Percentiles rank a stretch among this genome's conserved stretches.
These are phyloP conservation scores for Colletotrichum cereale DNA, from an alignment of 2,329 filamentous ascomycete genomes.

Conservation along the genomic window DNA sequence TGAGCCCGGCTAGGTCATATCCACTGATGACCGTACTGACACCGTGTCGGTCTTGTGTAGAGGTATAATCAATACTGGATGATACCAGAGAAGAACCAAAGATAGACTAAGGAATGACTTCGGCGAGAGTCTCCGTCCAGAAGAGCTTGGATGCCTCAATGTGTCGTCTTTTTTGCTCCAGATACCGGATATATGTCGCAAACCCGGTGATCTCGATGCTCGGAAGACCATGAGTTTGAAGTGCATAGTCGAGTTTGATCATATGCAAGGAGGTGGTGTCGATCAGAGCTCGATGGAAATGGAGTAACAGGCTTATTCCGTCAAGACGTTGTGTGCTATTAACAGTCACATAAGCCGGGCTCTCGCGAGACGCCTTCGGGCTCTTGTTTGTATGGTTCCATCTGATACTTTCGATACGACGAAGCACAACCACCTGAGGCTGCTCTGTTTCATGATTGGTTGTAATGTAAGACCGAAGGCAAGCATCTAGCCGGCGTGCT, in stretches of 20 bases:
- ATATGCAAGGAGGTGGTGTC: conserved; percentile 14
- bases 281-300: conserved; percentile 14
- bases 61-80: neutral
- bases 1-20: neutral
- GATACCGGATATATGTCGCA: neutral
- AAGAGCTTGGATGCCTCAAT: neutral
- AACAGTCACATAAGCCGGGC: conserved; percentile 1
- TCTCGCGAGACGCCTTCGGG: neutral
- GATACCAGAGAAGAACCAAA: neutral
- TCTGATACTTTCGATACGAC: conserved; percentile 6
- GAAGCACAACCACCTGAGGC: neutral
- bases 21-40: conserved; percentile 5
- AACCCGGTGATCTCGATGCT: conserved; percentile 3
- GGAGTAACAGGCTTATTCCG: neutral
- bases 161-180: neutral
- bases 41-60: neutral
- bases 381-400: neutral
- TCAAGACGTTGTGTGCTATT: neutral
- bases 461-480: neutral
- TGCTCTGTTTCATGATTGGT: neutral
- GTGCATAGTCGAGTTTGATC: conserved; percentile 11
- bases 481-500: neutral
- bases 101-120: neutral
- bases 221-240: neutral
- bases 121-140: conserved; percentile 1